phyloP scores from a whole-genome alignment of 108 stramenopile genomes.

The Cyclotella kingstonii region DNA sequence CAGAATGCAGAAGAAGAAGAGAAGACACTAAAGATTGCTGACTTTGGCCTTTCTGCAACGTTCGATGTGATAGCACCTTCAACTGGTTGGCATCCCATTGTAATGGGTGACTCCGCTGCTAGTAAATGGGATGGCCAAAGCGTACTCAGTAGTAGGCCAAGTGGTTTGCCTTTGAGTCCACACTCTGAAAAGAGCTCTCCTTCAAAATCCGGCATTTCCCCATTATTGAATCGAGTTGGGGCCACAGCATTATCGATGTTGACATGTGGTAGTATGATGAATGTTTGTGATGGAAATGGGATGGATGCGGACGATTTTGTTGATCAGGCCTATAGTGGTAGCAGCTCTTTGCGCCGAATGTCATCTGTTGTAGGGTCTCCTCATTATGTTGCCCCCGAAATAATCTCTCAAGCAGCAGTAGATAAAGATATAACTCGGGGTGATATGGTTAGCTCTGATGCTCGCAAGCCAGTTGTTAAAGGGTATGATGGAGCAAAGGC shows the following conservation, averaged over 20 bases:
- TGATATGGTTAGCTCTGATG: conserved; percentile 1
- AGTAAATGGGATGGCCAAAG: conserved; percentile 35
- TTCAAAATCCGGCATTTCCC: conserved; percentile 16
- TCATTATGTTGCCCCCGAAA: conserved; percentile 92
- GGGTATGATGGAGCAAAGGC: conserved; percentile 91
- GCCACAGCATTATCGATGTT: conserved; percentile 64
- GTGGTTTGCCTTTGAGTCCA: conserved; percentile 29
- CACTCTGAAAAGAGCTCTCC: conserved; percentile 12
- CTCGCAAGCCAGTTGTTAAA: conserved; percentile 12
- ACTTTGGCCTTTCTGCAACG: conserved; percentile 89
- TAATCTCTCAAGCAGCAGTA: conserved; percentile 74
- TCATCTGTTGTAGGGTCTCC: conserved; percentile 90
- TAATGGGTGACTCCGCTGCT: conserved; percentile 13
- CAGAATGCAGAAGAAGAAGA: conserved; percentile 46
- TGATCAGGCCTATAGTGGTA: conserved; percentile 10
- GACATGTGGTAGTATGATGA: conserved; percentile 67
- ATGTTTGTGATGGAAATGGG: conserved; percentile 33
- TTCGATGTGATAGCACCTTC: conserved; percentile 37
- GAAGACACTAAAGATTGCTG: conserved; percentile 88
- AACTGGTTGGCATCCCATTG: conserved; percentile 4
- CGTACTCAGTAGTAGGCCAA: not conserved
- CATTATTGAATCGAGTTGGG: conserved; percentile 38
- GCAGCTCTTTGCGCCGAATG: conserved; percentile 61
- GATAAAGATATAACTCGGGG: conserved; percentile 16
- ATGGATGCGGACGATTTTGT: conserved; percentile 17